These are phyloP conservation scores for Penicillium steckii DNA, from an alignment of 495 filamentous ascomycete genomes.

Conservation along the genomic window DNA sequence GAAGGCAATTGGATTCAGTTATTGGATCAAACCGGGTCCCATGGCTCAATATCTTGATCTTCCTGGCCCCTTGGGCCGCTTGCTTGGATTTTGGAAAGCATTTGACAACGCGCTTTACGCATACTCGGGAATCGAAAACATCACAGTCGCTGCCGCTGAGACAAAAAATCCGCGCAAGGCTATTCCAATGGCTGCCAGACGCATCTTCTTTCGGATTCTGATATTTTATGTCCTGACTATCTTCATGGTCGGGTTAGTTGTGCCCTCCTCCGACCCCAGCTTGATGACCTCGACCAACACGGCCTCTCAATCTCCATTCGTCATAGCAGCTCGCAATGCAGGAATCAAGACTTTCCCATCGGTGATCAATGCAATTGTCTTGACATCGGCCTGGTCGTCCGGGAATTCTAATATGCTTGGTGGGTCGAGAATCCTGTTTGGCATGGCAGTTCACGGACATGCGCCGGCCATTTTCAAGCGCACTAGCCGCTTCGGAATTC, in stretches of 20 bases:
- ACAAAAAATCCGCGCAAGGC: conserved; percentile 33
- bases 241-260: conserved; percentile 43
- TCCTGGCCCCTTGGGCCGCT: conserved; percentile 15
- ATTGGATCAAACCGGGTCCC: conserved; percentile 23
- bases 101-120: conserved; percentile 56
- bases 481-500: conserved; percentile 58
- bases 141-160: conserved; percentile 49
- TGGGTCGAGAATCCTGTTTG: conserved; percentile 44
- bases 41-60: conserved; percentile 21
- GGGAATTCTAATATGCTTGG: conserved; percentile 48
- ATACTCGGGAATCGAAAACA: conserved; percentile 53
- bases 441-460: conserved; percentile 39
- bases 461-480: conserved; percentile 44
- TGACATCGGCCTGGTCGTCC: conserved; percentile 45
- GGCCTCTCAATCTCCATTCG: conserved; percentile 49
- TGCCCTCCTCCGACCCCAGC: conserved; percentile 42
- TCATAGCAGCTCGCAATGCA: conserved; percentile 45
- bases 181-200: conserved; percentile 39
- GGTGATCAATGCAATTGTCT: conserved; percentile 49
- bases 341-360: conserved; percentile 46
- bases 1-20: conserved; percentile 18
- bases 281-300: conserved; percentile 42
- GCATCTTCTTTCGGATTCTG: conserved; percentile 40
- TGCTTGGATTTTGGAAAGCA: conserved; percentile 54
- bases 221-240: conserved; percentile 43